Evolutionary conservation across 2,329 filamentous ascomycete genomes (phyloP).

Genomic region (Colletotrichum abscissum): DNA sequence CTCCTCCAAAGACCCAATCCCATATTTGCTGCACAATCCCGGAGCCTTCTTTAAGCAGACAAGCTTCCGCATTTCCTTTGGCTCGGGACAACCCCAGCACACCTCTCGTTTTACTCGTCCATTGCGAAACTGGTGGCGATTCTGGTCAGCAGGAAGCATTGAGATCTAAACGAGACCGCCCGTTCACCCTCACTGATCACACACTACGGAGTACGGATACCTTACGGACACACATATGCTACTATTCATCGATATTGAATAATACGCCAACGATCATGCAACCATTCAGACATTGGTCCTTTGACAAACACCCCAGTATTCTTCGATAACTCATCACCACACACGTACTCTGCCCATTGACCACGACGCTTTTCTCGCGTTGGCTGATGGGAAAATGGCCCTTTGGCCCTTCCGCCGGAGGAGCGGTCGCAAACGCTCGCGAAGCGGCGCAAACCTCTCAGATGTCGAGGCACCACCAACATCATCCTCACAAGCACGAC

Average conservation of each 20-base stretch:
- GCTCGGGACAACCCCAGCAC: conserved; percentile 7
- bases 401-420: conserved; percentile 86
- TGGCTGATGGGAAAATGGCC: conserved; percentile 66
- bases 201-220: no score
- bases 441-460: conserved; percentile 64
- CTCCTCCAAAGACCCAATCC: conserved; percentile 11
- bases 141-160: conserved; percentile 16
- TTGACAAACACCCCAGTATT: conserved; percentile 18
- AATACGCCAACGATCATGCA: conserved; percentile 30
- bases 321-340: conserved; percentile 6
- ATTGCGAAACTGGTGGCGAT: conserved; percentile 27
- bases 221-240: neutral
- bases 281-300: conserved; percentile 12
- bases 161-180: conserved; percentile 27
- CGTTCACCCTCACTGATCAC: neutral
- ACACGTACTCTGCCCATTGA: neutral
- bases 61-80: conserved; percentile 22
- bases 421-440: conserved; percentile 72
- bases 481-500: conserved; percentile 43
- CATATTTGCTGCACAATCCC: conserved; percentile 31
- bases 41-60: conserved; percentile 32
- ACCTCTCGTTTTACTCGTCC: conserved; percentile 10
- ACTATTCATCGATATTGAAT: conserved; percentile 9
- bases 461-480: conserved; percentile 59
- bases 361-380: neutral